phyloP scores from a whole-genome alignment of 805 yeast genomes.

The Kregervanrija delftensis region DNA sequence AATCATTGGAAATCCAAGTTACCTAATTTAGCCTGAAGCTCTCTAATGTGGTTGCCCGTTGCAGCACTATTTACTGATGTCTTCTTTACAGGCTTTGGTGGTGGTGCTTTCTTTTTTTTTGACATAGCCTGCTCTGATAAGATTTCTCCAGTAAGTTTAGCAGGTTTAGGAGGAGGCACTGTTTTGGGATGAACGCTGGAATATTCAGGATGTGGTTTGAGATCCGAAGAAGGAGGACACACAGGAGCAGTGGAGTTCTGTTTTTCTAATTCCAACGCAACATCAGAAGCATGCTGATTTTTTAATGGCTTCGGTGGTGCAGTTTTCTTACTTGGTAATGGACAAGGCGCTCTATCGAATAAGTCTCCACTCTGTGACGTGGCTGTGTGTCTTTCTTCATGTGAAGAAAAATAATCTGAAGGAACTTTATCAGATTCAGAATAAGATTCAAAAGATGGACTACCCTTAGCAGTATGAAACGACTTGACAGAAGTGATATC shows the following conservation, averaged over 20 bases:
- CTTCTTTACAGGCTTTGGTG: conserved; percentile 37
- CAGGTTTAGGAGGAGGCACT: conserved; percentile 12
- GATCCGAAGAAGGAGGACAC: conserved; percentile 1
- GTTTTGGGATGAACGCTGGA: conserved; percentile 3
- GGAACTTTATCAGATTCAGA: too few species aligned
- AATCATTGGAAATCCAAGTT: conserved; percentile 17
- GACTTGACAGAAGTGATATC: not conserved
- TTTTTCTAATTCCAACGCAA: too few species aligned
- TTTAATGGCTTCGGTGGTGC: too few species aligned
- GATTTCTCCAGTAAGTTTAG: not conserved
- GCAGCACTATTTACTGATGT: conserved; percentile 15
- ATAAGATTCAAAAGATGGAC: too few species aligned
- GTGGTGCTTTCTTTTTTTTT: conserved; percentile 29
- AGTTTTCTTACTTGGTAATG: too few species aligned
- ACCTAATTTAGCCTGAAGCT: conserved; percentile 23
- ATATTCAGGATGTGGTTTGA: not conserved
- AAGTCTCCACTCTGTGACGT: too few species aligned
- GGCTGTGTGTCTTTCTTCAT: too few species aligned
- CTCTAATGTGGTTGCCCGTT: conserved; percentile 24
- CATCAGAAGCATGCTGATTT: too few species aligned
- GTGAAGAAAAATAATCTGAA: too few species aligned
- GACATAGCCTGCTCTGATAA: not conserved
- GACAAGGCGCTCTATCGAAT: too few species aligned
- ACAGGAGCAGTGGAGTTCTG: not conserved
- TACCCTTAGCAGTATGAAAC: not conserved